Evolutionary conservation across 306 rosid species (phyloP).

Genomic region (Prosopis cineraria): DNA sequence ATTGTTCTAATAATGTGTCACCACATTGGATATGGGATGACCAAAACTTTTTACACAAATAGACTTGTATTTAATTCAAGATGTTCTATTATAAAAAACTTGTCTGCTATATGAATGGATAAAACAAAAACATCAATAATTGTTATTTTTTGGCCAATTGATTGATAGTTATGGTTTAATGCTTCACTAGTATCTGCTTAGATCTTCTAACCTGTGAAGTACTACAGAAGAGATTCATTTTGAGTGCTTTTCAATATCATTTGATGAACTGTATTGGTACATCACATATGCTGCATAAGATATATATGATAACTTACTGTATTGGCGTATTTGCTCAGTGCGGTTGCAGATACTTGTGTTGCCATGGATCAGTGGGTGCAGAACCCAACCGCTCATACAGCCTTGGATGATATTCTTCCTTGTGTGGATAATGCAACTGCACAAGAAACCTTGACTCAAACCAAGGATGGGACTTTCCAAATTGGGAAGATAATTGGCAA

Average conservation of each 20-base stretch:
- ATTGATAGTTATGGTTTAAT: not conserved
- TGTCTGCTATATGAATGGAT: not conserved
- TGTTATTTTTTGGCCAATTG: not conserved
- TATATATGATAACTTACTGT: conserved; percentile 22
- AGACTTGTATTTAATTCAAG: not conserved
- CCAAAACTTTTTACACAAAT: not conserved
- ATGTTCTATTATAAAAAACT: not conserved
- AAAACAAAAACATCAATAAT: not conserved
- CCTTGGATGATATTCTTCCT: conserved; percentile 88
- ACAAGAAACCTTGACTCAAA: conserved; percentile 57
- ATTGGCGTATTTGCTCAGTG: conserved; percentile 52
- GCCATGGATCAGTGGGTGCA: conserved; percentile 89
- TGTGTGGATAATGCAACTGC: conserved; percentile 89
- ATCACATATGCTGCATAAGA: not conserved
- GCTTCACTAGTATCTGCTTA: not conserved
- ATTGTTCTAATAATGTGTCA: not conserved
- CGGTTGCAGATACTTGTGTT: conserved; percentile 80
- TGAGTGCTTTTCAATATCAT: not conserved
- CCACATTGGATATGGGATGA: not conserved
- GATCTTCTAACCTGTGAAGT: conserved; percentile 10
- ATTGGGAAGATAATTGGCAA: conserved; percentile 50
- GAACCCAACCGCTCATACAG: conserved; percentile 77
- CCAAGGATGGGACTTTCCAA: conserved; percentile 58
- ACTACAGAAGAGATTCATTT: not conserved
- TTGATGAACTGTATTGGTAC: conserved; percentile 15